A percentile compares a stretch with the other conserved stretches of the same genome.
These are phyloP conservation scores for Pyricularia sp. DNA, from an alignment of 2,329 filamentous ascomycete genomes.

Conservation along the genomic window DNA sequence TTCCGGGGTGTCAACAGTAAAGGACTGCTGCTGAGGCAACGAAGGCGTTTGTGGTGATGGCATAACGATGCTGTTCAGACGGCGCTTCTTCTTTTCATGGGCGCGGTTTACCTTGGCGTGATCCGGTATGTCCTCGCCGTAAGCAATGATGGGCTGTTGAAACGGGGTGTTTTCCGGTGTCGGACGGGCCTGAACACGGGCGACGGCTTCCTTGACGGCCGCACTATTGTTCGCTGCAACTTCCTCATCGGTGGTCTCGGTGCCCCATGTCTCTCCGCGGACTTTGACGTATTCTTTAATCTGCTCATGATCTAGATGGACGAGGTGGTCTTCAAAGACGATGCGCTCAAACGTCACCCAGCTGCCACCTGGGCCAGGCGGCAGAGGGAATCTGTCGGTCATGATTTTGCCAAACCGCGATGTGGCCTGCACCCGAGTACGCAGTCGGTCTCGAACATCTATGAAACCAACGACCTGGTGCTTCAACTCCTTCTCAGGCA, in stretches of 20 bases:
- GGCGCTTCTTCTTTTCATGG: constrained; percentile 37
- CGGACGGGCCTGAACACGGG: constrained; percentile 32
- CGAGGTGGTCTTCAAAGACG: constrained; percentile 47
- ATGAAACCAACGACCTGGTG: constrained; percentile 55
- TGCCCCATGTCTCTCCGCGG: constrained; percentile 25
- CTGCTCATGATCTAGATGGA: constrained; percentile 44
- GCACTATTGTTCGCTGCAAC: constrained; percentile 26
- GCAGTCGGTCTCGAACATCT: constrained; percentile 49
- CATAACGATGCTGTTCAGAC: constrained; percentile 15
- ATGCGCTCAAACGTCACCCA: constrained; percentile 56
- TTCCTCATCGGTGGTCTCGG: constrained; percentile 28
- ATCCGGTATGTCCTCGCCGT: constrained; percentile 39
- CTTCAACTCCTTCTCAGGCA: constrained; percentile 37
- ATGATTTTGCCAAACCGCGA: constrained; percentile 39
- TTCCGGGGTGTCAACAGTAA: background rate
- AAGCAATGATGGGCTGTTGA: constrained; percentile 35
- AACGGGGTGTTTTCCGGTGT: constrained; percentile 28
- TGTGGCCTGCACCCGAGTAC: constrained; percentile 45
- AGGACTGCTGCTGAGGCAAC: background rate
- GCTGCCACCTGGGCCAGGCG: constrained; percentile 50
- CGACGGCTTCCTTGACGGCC: constrained; percentile 37
- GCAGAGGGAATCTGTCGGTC: constrained; percentile 35
- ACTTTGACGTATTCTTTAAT: constrained; percentile 55
- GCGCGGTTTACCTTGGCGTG: constrained; percentile 18
- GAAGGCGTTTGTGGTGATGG: background rate